phyloP scores from a whole-genome alignment of 139 green algal genomes.

The Micractinium sp. region DNA sequence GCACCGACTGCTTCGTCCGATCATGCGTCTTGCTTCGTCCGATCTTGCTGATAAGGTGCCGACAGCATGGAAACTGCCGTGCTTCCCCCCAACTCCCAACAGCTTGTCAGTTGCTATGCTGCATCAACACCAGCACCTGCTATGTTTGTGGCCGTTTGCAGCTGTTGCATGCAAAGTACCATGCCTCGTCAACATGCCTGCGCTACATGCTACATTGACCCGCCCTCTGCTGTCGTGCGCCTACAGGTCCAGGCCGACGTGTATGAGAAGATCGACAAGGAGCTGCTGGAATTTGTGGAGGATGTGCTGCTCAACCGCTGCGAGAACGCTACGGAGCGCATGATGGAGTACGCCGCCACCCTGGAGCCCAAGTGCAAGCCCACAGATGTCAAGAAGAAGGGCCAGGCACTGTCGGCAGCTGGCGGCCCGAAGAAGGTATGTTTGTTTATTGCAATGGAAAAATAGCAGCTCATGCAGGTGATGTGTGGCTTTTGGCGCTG shows the following conservation, averaged over 20 bases:
- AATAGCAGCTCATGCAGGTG: not conserved
- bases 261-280: conserved; percentile 98
- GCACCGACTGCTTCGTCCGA: no score
- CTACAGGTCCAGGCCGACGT: conserved; percentile 88
- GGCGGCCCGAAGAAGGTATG: conserved; percentile 23
- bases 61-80: no score
- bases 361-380: conserved; percentile 96
- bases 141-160: no score
- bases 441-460: not conserved
- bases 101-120: no score
- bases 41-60: no score
- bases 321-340: conserved; percentile 95
- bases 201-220: no score
- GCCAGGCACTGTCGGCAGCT: conserved; percentile 31
- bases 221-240: no score
- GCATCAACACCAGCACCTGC: no score
- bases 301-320: conserved; percentile 98
- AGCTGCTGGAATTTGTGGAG: conserved; percentile 96
- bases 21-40: no score
- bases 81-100: no score
- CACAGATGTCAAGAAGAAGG: conserved; percentile 79
- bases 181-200: no score
- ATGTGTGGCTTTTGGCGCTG: not conserved
- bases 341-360: conserved; percentile 91
- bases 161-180: no score